These are phyloP conservation scores for Lactarius sp. DNA, from an alignment of 768 basidiomycete species.

Conservation along the genomic window DNA sequence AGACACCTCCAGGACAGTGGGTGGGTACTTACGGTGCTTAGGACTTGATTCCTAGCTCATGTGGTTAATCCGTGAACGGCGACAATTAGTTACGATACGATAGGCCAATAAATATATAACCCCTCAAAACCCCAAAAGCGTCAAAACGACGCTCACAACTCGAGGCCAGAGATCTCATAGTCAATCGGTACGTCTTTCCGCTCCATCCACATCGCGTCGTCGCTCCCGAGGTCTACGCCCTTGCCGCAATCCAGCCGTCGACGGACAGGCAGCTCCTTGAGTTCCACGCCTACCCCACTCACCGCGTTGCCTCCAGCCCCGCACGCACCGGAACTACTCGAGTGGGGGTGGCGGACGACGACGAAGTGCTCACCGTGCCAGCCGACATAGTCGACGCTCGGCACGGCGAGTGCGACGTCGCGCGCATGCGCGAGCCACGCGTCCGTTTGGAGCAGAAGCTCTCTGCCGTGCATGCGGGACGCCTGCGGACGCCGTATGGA, in stretches of 20 bases:
- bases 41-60: too few relatives aligned
- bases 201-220: slow-evolving; percentile 62
- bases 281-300: slow-evolving; percentile 32
- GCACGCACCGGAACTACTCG: background rate
- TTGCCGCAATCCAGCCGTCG: slow-evolving; percentile 58
- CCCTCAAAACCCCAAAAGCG: background rate
- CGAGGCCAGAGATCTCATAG: slow-evolving; percentile 57
- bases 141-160: slow-evolving; percentile 26
- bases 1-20: too few relatives aligned
- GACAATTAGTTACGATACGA: background rate
- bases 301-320: slow-evolving; percentile 16
- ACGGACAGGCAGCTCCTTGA: slow-evolving; percentile 57
- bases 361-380: slow-evolving; percentile 72
- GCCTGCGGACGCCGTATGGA: slow-evolving; percentile 49
- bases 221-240: slow-evolving; percentile 58
- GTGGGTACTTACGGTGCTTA: too few relatives aligned
- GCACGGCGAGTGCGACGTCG: slow-evolving; percentile 45
- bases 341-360: slow-evolving; percentile 39
- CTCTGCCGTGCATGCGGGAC: slow-evolving; percentile 54
- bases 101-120: background rate
- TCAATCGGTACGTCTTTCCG: slow-evolving; percentile 73
- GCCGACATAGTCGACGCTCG: slow-evolving; percentile 60
- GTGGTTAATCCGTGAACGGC: too few relatives aligned
- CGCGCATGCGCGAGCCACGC: slow-evolving; percentile 49
- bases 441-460: slow-evolving; percentile 53